These are phyloP conservation scores for Schizonepeta tenuifolia DNA, from an alignment of 257 asterid species.

Conservation along the genomic window DNA sequence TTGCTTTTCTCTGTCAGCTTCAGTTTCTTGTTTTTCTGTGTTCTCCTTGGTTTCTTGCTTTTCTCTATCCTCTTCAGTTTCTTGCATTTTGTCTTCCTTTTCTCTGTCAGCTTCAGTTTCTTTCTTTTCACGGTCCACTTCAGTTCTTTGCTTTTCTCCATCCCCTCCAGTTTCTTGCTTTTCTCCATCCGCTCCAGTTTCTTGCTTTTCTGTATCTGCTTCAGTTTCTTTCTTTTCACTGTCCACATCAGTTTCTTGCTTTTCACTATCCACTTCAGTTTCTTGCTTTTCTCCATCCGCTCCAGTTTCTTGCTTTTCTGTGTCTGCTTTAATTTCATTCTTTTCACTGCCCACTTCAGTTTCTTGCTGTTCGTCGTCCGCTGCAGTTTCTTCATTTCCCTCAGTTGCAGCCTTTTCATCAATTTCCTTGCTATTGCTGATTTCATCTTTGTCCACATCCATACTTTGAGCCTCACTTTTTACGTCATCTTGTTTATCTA, in stretches of 20 bases:
- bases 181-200: not conserved
- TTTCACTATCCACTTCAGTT: not conserved
- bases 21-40: not conserved
- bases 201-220: not conserved
- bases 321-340: not conserved
- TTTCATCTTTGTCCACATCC: slow-evolving; percentile 53
- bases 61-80: not conserved
- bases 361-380: not conserved
- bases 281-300: not conserved
- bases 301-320: not conserved
- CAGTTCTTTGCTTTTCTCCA: slow-evolving; percentile 24
- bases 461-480: slow-evolving; percentile 38
- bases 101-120: not conserved
- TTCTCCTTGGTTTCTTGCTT: not conserved
- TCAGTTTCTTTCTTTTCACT: not conserved
- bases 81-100: not conserved
- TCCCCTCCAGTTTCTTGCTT: not conserved
- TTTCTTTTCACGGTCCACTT: not conserved
- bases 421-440: slow-evolving; percentile 28
- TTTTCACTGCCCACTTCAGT: not conserved
- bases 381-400: slow-evolving; percentile 26
- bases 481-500: slow-evolving; percentile 32
- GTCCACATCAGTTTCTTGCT: not conserved
- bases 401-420: slow-evolving; percentile 32
- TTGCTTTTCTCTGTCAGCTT: not conserved